phyloP scores from a whole-genome alignment of 1,284 basidiomycete genomes.

The Coniferiporia sulphurascens region DNA sequence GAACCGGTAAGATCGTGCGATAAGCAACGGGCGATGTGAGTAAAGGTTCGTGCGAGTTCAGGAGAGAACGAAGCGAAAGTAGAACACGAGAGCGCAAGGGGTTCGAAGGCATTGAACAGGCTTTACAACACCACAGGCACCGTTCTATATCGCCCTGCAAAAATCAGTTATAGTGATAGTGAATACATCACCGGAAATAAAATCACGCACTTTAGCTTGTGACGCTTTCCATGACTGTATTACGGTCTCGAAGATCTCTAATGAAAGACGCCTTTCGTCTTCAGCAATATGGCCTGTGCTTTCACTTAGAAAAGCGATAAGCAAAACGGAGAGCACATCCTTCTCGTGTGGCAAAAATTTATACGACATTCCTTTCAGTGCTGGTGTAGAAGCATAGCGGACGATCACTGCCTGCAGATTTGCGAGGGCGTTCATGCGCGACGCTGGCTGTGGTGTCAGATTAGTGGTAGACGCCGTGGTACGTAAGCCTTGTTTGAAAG shows the following conservation, averaged over 20 bases:
- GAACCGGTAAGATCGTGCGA: slow-evolving; percentile 45
- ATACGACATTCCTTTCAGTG: slow-evolving; percentile 25
- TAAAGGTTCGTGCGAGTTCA: slow-evolving; percentile 40
- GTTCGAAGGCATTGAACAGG: slow-evolving; percentile 37
- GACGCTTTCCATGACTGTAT: slow-evolving; percentile 49
- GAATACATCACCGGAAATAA: neutral
- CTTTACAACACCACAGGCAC: slow-evolving; percentile 63
- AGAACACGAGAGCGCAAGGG: slow-evolving; percentile 44
- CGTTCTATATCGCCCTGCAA: slow-evolving; percentile 49
- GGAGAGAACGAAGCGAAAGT: slow-evolving; percentile 41
- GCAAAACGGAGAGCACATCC: slow-evolving; percentile 52
- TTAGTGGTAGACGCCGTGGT: slow-evolving; percentile 39
- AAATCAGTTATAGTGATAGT: neutral
- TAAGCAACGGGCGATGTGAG: slow-evolving; percentile 44
- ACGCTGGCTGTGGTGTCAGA: slow-evolving; percentile 19
- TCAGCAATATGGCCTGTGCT: slow-evolving; percentile 33
- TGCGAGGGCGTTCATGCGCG: slow-evolving; percentile 31
- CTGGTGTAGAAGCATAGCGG: slow-evolving; percentile 35
- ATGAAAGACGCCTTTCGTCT: slow-evolving; percentile 49
- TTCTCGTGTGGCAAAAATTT: slow-evolving; percentile 48
- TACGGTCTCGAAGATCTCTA: slow-evolving; percentile 57
- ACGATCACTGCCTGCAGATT: slow-evolving; percentile 40
- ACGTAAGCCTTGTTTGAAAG: slow-evolving; percentile 31
- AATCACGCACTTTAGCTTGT: slow-evolving; percentile 40
- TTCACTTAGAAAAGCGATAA: slow-evolving; percentile 48